Evolutionary conservation across 2,329 filamentous ascomycete genomes (phyloP).

Genomic region (Fusarium sp.): DNA sequence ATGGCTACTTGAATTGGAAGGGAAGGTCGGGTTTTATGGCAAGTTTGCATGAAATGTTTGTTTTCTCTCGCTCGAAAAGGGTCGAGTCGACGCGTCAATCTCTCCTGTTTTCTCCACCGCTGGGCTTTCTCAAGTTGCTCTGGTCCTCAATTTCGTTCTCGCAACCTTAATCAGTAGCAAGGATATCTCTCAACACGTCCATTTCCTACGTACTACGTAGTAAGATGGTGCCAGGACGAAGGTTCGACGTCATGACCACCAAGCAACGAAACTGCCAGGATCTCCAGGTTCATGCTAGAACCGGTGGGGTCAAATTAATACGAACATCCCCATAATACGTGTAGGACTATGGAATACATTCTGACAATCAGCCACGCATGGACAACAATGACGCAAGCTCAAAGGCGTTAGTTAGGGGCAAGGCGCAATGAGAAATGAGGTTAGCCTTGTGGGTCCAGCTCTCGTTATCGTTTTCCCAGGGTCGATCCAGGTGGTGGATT

Average conservation of each 20-base stretch:
- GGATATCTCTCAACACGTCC: not conserved
- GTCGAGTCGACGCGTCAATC: not conserved
- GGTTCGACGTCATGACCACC: not conserved
- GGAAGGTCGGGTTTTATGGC: not conserved
- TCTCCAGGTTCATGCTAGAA: not conserved
- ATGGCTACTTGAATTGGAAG: not conserved
- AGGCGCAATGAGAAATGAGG: not conserved
- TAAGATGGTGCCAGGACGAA: not conserved
- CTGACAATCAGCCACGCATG: not conserved
- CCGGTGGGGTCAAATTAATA: not conserved
- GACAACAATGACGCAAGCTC: not conserved
- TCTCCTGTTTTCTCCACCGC: not conserved
- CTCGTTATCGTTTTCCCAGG: not conserved
- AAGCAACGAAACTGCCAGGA: not conserved
- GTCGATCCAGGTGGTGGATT: not conserved
- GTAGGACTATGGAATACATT: not conserved
- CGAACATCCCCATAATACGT: not conserved
- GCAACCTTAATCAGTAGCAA: not conserved
- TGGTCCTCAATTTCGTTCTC: not conserved
- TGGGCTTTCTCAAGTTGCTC: not conserved
- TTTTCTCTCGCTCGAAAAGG: not conserved
- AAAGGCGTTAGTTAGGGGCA: too few species aligned
- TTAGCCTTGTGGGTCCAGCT: not conserved
- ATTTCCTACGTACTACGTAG: too few species aligned
- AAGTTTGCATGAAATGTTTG: not conserved